phyloP scores from a whole-genome alignment of 2,329 filamentous ascomycete species.

The Sporothrix brasiliensis region DNA sequence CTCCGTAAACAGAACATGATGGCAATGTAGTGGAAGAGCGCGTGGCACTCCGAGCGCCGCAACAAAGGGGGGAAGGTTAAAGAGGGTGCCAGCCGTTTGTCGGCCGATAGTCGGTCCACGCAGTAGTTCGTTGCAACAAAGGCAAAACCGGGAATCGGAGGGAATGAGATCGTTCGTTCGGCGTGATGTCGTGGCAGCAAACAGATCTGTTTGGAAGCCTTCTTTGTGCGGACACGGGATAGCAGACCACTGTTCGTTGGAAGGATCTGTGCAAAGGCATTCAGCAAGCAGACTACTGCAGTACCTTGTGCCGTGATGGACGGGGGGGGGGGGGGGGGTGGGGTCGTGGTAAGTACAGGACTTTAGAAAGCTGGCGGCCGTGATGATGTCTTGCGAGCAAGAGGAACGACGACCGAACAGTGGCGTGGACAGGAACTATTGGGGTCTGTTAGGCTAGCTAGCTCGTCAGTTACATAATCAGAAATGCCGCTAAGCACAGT shows the following conservation, averaged over 20 bases:
- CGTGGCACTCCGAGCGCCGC: background rate
- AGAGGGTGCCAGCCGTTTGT: background rate
- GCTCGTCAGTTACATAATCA: conserved; percentile 2
- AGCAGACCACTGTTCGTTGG: background rate
- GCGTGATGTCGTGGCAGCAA: background rate
- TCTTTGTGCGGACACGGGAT: background rate
- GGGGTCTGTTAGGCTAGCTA: background rate
- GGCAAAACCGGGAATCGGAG: background rate
- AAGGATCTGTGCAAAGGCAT: too few relatives aligned
- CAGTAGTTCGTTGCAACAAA: background rate
- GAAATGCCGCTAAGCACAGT: conserved; percentile 11
- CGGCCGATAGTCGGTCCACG: background rate
- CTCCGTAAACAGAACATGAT: conserved; percentile 69
- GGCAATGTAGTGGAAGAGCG: conserved; percentile 19
- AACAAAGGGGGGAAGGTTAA: too few relatives aligned
- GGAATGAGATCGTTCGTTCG: background rate
- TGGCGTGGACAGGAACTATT: background rate
- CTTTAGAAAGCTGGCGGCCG: background rate
- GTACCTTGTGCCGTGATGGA: background rate
- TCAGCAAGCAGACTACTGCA: too few relatives aligned
- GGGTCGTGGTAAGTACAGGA: conserved; percentile 2
- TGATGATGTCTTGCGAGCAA: background rate
- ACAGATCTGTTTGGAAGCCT: too few relatives aligned
- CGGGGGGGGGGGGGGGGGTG: too few relatives aligned
- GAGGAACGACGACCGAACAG: background rate